Percentiles rank a stretch among this genome's conserved stretches.
phyloP scores from a whole-genome alignment of 2,329 filamentous ascomycete species.

The Pseudocercospora pini-densiflorae region DNA sequence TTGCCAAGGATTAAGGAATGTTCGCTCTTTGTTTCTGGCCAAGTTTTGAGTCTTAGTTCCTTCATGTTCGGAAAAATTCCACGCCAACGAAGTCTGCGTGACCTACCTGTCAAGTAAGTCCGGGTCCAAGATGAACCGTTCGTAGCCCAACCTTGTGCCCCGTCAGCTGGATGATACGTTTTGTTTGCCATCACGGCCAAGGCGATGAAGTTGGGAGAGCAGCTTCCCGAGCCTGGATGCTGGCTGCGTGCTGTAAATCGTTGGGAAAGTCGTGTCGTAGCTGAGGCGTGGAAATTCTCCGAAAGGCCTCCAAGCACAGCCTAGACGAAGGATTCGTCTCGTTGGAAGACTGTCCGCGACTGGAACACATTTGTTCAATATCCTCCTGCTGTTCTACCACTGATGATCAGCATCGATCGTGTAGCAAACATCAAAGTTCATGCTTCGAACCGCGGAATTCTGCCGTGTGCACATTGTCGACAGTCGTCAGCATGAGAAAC shows the following conservation, averaged over 20 bases:
- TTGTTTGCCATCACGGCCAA: not conserved
- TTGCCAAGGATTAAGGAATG: not conserved
- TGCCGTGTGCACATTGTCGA: not conserved
- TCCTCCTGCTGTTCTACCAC: not conserved
- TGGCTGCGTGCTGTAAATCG: not conserved
- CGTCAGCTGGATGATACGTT: not conserved
- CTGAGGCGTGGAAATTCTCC: too few relatives aligned
- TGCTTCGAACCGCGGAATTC: not conserved
- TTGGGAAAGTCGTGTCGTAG: not conserved
- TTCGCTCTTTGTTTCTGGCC: slow-evolving; percentile 2
- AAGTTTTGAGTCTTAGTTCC: slow-evolving; percentile 9
- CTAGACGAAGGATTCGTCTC: not conserved
- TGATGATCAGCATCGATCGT: not conserved
- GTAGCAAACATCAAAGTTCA: not conserved
- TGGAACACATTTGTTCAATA: not conserved
- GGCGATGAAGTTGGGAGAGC: not conserved
- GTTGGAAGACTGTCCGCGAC: not conserved
- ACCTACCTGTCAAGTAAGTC: slow-evolving; percentile 18
- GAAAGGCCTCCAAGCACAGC: not conserved
- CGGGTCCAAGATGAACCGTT: slow-evolving; percentile 2
- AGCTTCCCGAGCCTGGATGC: not conserved
- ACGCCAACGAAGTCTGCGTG: slow-evolving; percentile 14
- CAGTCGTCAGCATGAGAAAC: not conserved
- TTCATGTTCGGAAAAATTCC: slow-evolving; percentile 11
- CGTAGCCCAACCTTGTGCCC: slow-evolving; percentile 6